Evolutionary conservation across 2,329 filamentous ascomycete species (phyloP), one percentile per base, ranked within the genome.

Genomic region (Aspergillus costaricaensis): DNA sequence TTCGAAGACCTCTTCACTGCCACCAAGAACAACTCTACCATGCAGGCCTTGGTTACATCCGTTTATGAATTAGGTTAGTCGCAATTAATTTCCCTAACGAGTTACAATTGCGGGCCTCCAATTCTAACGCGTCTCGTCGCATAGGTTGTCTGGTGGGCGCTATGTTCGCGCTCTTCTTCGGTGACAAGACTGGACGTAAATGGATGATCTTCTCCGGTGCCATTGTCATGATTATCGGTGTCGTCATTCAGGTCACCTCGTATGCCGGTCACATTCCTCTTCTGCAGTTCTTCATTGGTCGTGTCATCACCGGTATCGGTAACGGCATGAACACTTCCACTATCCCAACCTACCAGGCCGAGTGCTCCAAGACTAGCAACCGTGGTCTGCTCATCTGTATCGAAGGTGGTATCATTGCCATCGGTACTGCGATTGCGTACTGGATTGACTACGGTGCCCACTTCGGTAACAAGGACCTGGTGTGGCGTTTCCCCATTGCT

Each of bases 301-400:
- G 83, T 52, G 77, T 79, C 4, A 76, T 85, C 53, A 84, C 83
- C 17, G 83, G 83, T 56, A 70, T 85, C 19, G 83, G 82, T 5
- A 85, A 84, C 61, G 83, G 83, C 19, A 83, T 85, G 74, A 85
- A 85, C 70, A 84, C 82, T 3, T 80, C 79, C 0, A 84, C 82
- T 0, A 83, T 84, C 32, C 82, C 82, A 2, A 82, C 80, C 5
- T 85, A 83, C 65, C 82, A 83, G 72, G 80, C 81, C 6, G 82
- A 84, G 65, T 83, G 81, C 68, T 81, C 81, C 4, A 79, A 76
- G 58, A 81, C 84, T 0, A 82, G 81, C 66, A 86, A 86, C 71
- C 81, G 85, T 64, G 86, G 86, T 64, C 80, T 86, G 36, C 73
- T 87, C 57, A 87, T 87, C 66, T 86, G 85, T 71, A 85, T 87